phyloP scores from a whole-genome alignment of 208 protist genomes.

The Herpetomonas tarakana region DNA sequence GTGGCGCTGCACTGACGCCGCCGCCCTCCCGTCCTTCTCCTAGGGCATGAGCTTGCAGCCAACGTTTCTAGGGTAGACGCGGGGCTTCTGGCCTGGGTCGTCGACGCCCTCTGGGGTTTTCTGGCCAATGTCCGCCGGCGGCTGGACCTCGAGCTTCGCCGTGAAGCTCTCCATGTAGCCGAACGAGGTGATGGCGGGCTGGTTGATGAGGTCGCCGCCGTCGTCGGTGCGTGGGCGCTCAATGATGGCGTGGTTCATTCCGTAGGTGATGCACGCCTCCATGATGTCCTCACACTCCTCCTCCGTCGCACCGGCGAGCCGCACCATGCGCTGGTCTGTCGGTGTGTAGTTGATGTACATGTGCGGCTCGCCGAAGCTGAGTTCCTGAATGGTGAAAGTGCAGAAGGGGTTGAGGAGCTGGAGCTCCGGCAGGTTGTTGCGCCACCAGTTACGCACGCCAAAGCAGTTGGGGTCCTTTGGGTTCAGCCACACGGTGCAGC shows the following conservation, averaged over 20 bases:
- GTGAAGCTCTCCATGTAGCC: slow-evolving; percentile 87
- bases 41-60: slow-evolving; percentile 89
- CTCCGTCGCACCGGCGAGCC: slow-evolving; percentile 84
- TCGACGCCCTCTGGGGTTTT: slow-evolving; percentile 82
- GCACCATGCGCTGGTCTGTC: slow-evolving; percentile 86
- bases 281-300: slow-evolving; percentile 90
- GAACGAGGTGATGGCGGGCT: slow-evolving; percentile 85
- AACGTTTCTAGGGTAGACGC: slow-evolving; percentile 80
- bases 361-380: slow-evolving; percentile 88
- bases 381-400: slow-evolving; percentile 88
- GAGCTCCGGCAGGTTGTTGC: slow-evolving; percentile 88
- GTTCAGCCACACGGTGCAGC: slow-evolving; percentile 88
- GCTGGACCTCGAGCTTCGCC: slow-evolving; percentile 78
- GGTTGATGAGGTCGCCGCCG: slow-evolving; percentile 85
- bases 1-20: too few relatives aligned
- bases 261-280: slow-evolving; percentile 88
- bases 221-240: slow-evolving; percentile 83
- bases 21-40: too few relatives aligned
- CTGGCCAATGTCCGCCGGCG: slow-evolving; percentile 83
- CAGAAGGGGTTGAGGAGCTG: slow-evolving; percentile 89
- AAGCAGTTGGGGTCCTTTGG: slow-evolving; percentile 92
- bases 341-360: slow-evolving; percentile 91
- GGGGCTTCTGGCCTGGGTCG: slow-evolving; percentile 85
- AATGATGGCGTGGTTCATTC: slow-evolving; percentile 86
- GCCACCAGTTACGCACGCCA: slow-evolving; percentile 90